Base-by-base conservation (phyloP, 768 basidiomycete genomes). In the Lactarius evosmus region DNA sequence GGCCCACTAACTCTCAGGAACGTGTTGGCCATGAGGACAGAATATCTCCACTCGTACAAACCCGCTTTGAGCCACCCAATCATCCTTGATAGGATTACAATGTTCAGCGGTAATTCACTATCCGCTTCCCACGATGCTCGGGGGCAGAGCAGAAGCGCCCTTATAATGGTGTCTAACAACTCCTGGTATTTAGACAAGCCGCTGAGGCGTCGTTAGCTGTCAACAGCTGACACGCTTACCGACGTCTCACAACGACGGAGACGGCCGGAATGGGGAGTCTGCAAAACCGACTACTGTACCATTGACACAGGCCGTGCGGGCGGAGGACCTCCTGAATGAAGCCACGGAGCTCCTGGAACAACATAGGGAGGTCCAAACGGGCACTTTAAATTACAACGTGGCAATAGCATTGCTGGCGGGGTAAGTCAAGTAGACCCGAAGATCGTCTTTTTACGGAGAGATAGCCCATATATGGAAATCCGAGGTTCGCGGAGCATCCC, bases 1-100 rank as follows among this genome's bases (percentile, higher is more conserved):
- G 4, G 44, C n/a, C 44, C 5, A 17, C 22, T 36, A 19, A 7
- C 27, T 8, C 16, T 25, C 22, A 51, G 56, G 56, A 59, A 58
- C 51, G 57, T 49, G 57, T 55, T 38, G 7, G 9, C 17, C 52
- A 36, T 30, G 62, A 54, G 62, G 62, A 40, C 32, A 17, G 19
- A 9, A 49, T 19, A 14, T 36, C n/a, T 12, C 34, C 19, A 11
- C 22, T 16, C 22, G 6, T 27, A 19, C 51, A 19, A n/a, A 46
- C 29, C 11, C 19, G 4, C 27, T 33, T 25, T 25, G 19, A 12
- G n/a, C 44, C 12, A 33, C n/a, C 25, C 17, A 33, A 49, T 9
- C 25, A 25, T n/a, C 46, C 50, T 9, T n/a, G n/a, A n/a, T 44
- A 11, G 4, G 41, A 44, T 22, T 22, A 22, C n/a, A n/a, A n/a